A percentile compares a stretch with the other conserved stretches of the same genome.
Conservation (phyloP, 2,329 filamentous ascomycete genomes). For the Stachybotrys chartarum region DNA sequence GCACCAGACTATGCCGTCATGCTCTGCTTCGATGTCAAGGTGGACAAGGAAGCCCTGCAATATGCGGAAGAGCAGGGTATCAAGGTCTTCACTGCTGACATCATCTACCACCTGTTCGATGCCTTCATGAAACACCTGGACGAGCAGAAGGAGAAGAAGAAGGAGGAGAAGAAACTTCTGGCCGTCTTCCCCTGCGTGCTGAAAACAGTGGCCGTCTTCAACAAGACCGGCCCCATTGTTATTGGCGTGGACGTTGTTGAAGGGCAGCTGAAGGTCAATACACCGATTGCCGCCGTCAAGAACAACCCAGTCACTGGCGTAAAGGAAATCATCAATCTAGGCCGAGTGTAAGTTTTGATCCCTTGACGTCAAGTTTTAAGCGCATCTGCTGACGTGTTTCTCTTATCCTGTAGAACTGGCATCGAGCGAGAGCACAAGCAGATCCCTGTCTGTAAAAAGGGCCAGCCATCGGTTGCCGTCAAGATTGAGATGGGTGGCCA, state of each 20-base stretch:
- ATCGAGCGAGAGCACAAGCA: slow-evolving; percentile 99
- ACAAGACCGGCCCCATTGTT: slow-evolving; percentile 95
- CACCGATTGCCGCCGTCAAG: slow-evolving; percentile 83
- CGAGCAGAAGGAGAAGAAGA: slow-evolving; percentile 78
- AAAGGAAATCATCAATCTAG: slow-evolving; percentile 79
- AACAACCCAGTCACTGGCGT: slow-evolving; percentile 68
- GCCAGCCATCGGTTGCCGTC: slow-evolving; percentile 92
- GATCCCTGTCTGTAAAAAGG: slow-evolving; percentile 85
- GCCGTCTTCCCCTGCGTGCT: slow-evolving; percentile 97
- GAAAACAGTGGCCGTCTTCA: slow-evolving; percentile 86
- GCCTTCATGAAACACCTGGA: slow-evolving; percentile 94
- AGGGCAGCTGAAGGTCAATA: slow-evolving; percentile 77
- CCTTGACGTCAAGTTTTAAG: neutral
- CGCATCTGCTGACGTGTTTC: neutral
- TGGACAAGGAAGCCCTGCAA: slow-evolving; percentile 87
- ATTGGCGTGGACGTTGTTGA: slow-evolving; percentile 94
- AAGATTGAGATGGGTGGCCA: slow-evolving; percentile 93
- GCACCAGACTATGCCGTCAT: slow-evolving; percentile 94
- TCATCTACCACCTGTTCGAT: slow-evolving; percentile 98
- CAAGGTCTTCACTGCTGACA: slow-evolving; percentile 97
- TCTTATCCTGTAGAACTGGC: slow-evolving; percentile 56
- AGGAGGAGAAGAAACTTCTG: slow-evolving; percentile 91
- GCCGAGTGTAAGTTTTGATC: slow-evolving; percentile 73
- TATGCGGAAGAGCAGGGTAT: slow-evolving; percentile 93
- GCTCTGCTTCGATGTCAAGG: slow-evolving; percentile 99